phyloP scores from a whole-genome alignment of 352 stramenopile genomes.

The Paralagenidium karlingii region DNA sequence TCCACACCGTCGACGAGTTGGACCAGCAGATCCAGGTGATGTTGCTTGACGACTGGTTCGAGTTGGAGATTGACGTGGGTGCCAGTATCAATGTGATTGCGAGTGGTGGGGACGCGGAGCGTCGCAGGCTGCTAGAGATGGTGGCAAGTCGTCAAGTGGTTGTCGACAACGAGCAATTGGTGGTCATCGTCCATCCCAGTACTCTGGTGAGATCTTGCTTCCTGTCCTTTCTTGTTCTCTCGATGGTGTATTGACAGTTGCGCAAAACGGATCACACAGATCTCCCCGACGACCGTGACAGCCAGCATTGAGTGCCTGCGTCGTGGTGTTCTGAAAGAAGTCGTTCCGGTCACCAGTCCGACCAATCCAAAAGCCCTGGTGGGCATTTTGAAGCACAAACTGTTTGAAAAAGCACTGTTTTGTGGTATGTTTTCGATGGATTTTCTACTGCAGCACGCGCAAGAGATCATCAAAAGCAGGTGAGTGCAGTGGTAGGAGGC shows the following conservation, averaged over 20 bases:
- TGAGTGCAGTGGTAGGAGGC: no score
- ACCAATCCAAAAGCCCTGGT: slow-evolving; percentile 53
- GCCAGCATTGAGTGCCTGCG: slow-evolving; percentile 64
- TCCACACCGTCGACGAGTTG: slow-evolving; percentile 11
- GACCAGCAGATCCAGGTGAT: slow-evolving; percentile 20
- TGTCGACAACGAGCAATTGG: slow-evolving; percentile 39
- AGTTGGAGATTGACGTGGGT: slow-evolving; percentile 48
- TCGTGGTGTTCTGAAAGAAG: slow-evolving; percentile 52
- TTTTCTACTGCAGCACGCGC: slow-evolving; percentile 23
- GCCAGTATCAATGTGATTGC: slow-evolving; percentile 75
- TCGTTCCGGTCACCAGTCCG: slow-evolving; percentile 33
- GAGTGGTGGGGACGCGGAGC: slow-evolving; percentile 18
- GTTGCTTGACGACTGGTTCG: slow-evolving; percentile 64
- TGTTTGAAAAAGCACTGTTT: slow-evolving; percentile 54
- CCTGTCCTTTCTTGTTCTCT: background rate
- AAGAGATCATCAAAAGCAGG: slow-evolving; percentile 43
- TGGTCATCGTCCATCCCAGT: slow-evolving; percentile 61
- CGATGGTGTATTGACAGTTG: no score
- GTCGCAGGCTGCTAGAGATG: background rate
- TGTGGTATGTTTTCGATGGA: slow-evolving; percentile 14
- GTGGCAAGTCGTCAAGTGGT: slow-evolving; percentile 11
- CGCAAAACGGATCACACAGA: slow-evolving; percentile 11
- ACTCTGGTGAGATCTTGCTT: slow-evolving; percentile 34
- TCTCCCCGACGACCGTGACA: slow-evolving; percentile 70
- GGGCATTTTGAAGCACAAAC: slow-evolving; percentile 72